These are phyloP conservation scores for Coniochaeta sp. DNA, from an alignment of 2,329 filamentous ascomycete genomes.

Conservation along the genomic window DNA sequence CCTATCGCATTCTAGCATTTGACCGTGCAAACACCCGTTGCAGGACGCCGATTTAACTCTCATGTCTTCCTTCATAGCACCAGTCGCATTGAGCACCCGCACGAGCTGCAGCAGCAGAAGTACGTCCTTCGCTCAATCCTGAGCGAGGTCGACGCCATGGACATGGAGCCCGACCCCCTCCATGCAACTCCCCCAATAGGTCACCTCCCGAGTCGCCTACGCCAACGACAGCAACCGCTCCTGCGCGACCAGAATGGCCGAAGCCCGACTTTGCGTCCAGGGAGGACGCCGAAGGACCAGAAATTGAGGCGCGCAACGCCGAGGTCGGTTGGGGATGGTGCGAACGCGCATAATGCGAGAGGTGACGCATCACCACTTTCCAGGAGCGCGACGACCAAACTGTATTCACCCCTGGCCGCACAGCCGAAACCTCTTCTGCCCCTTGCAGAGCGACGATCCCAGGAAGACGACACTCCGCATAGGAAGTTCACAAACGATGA, in stretches of 20 bases:
- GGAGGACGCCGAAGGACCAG: constrained; percentile 8
- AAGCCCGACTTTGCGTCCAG: constrained; percentile 1
- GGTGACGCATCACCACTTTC: not conserved
- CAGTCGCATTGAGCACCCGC: not conserved
- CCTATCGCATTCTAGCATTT: not conserved
- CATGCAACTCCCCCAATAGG: constrained; percentile 11
- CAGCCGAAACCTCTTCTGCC: constrained; percentile 34
- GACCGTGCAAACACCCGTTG: not conserved
- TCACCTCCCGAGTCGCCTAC: constrained; percentile 10
- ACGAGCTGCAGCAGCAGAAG: not conserved
- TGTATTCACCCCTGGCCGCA: constrained; percentile 16
- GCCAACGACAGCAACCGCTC: constrained; percentile 10
- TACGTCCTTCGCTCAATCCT: not conserved
- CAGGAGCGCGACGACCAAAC: constrained; percentile 16
- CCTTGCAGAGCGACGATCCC: constrained; percentile 37
- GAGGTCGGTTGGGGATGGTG: constrained; percentile 14
- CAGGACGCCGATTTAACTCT: constrained; percentile 10
- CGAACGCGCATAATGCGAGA: constrained; percentile 6
- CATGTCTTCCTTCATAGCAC: constrained; percentile 10
- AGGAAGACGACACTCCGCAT: constrained; percentile 28
- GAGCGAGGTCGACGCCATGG: constrained; percentile 6
- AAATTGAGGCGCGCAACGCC: constrained; percentile 11
- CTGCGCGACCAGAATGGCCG: not conserved
- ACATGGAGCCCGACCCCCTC: constrained; percentile 11
- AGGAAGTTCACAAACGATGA: constrained; percentile 42